Evolutionary conservation across 2,329 filamentous ascomycete species (phyloP).

Genomic region (Pseudogymnoascus sp.): DNA sequence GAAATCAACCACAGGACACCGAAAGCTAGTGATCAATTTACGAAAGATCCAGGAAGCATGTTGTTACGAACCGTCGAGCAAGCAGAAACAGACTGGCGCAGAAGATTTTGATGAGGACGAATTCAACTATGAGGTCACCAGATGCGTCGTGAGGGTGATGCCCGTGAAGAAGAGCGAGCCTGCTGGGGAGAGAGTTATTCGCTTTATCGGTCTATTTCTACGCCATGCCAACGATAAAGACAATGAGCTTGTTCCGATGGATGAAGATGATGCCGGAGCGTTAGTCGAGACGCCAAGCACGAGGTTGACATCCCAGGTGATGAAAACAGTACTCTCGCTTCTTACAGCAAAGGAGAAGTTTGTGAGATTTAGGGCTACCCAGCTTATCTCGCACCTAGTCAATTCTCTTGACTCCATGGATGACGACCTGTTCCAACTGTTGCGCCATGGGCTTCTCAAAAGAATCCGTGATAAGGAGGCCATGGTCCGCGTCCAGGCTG

Average conservation of each 20-base stretch:
- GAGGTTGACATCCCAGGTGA: constrained; percentile 66
- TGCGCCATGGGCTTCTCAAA: constrained; percentile 73
- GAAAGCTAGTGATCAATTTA: constrained; percentile 80
- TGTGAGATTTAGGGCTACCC: constrained; percentile 81
- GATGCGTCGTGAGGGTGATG: constrained; percentile 76
- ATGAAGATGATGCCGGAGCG: constrained; percentile 60
- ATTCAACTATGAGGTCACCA: constrained; percentile 78
- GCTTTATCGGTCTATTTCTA: constrained; percentile 83
- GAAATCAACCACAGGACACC: constrained; percentile 78
- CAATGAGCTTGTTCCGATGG: constrained; percentile 54
- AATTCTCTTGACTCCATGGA: constrained; percentile 90
- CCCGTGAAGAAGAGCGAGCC: constrained; percentile 86
- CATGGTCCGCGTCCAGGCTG: constrained; percentile 84
- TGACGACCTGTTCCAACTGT: constrained; percentile 78
- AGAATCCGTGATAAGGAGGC: constrained; percentile 90
- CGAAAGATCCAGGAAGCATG: constrained; percentile 88
- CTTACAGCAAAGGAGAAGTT: constrained; percentile 85
- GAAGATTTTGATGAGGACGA: constrained; percentile 74
- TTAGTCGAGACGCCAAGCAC: constrained; percentile 79
- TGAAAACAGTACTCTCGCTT: constrained; percentile 68
- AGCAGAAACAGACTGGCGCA: constrained; percentile 44
- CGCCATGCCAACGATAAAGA: constrained; percentile 65
- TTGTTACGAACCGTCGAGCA: constrained; percentile 55
- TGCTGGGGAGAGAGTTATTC: constrained; percentile 76
- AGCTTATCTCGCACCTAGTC: constrained; percentile 83